Conservation (phyloP, 225 moss, liverwort and hornwort genomes). For the Bryoerythrophyllum caledonicum region DNA sequence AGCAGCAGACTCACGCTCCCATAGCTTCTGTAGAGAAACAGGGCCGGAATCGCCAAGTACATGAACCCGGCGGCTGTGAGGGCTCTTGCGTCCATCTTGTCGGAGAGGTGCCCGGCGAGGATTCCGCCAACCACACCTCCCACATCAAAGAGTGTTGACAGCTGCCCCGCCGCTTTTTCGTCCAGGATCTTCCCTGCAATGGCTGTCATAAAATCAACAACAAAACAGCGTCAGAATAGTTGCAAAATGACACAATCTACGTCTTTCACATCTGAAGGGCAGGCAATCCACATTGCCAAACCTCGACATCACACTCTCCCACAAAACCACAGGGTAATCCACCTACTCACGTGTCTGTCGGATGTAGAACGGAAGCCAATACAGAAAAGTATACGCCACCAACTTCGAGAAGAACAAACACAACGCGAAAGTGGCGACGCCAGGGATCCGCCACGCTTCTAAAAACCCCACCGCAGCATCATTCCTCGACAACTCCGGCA, state of each 20-base stretch:
- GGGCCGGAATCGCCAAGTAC: slow-evolving; percentile 81
- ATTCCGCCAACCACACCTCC: slow-evolving; percentile 90
- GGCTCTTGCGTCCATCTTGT: slow-evolving; percentile 76
- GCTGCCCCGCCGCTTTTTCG: slow-evolving; percentile 66
- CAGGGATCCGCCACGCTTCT: slow-evolving; percentile 90
- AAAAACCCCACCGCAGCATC: slow-evolving; percentile 72
- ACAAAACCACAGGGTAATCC: too few relatives aligned
- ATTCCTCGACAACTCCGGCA: slow-evolving; percentile 39
- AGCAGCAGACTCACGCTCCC: slow-evolving; percentile 57
- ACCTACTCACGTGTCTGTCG: slow-evolving; percentile 81
- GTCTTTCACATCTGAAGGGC: neutral
- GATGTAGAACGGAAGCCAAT: slow-evolving; percentile 98
- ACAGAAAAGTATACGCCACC: slow-evolving; percentile 90
- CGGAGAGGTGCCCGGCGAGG: slow-evolving; percentile 80
- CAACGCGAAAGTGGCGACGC: slow-evolving; percentile 82
- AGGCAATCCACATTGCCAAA: neutral
- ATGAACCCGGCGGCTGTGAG: slow-evolving; percentile 81
- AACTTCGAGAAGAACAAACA: slow-evolving; percentile 92
- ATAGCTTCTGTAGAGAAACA: slow-evolving; percentile 70
- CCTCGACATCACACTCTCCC: too few relatives aligned
- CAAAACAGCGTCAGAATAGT: slow-evolving; percentile 16
- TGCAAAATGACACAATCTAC: neutral
- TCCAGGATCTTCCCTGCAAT: slow-evolving; percentile 67
- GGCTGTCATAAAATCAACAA: slow-evolving; percentile 33
- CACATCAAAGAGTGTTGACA: slow-evolving; percentile 80